Evolutionary conservation across 192 early-diverging fungal species (phyloP).

Genomic region (Cladochytrium replicatum): DNA sequence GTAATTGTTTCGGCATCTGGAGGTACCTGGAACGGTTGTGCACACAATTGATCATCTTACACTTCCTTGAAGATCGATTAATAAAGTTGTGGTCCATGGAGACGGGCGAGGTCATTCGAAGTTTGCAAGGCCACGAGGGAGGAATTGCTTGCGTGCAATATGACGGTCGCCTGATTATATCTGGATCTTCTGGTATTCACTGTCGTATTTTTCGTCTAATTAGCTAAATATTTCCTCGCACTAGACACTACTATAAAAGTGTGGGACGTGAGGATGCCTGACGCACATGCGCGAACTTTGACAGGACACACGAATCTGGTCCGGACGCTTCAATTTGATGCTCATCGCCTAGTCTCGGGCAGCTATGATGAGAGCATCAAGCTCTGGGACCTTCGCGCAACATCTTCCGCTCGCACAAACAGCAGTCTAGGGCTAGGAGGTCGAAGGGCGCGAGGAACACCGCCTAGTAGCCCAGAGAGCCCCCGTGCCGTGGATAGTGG

Average conservation of each 20-base stretch:
- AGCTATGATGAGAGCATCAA: constrained; percentile 94
- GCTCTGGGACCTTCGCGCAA: constrained; percentile 82
- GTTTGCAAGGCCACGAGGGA: constrained; percentile 1
- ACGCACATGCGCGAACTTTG: constrained; percentile 42
- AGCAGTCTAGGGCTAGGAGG: too few species aligned
- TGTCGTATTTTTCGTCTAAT: constrained; percentile 75
- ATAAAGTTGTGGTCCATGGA: constrained; percentile 12
- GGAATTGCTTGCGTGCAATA: too few species aligned
- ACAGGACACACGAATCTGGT: constrained; percentile 56
- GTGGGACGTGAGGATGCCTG: too few species aligned
- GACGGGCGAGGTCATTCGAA: constrained; percentile 5
- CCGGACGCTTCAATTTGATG: constrained; percentile 60
- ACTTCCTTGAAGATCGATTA: too few species aligned
- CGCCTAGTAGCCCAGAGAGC: too few species aligned
- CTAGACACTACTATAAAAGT: constrained; percentile 65
- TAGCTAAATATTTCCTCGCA: constrained; percentile 56
- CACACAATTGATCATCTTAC: too few species aligned
- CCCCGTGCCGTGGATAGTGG: too few species aligned
- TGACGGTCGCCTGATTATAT: too few species aligned
- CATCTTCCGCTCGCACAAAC: too few species aligned
- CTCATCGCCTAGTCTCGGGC: constrained; percentile 59
- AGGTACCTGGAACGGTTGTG: too few species aligned
- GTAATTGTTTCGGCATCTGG: not conserved
- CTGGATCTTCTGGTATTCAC: constrained; percentile 79
- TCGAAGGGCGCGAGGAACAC: too few species aligned